Base-by-base conservation (phyloP, 2,329 filamentous ascomycete genomes). In the Fulvia fulva region DNA sequence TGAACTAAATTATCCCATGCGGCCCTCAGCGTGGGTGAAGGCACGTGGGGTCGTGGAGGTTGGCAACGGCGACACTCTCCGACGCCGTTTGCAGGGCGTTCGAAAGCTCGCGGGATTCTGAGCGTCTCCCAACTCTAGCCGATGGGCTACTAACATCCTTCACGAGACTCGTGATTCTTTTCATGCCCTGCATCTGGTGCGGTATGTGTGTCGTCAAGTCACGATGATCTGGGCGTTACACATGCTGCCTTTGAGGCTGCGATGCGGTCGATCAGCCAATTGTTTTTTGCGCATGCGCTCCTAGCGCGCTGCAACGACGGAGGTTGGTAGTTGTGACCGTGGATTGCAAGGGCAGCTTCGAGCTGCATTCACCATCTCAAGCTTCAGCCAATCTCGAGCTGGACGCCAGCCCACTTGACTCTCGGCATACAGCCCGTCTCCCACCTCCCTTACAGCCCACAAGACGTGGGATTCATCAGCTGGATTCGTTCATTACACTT, bases 1-100 rank as follows among this genome's bases (percentile, higher is more conserved):
- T 1, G 84, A 88, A 5, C 83, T 96, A 65, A 86, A 87, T 69
- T 96, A 97, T 73, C 93, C 94, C 1, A 85, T 99, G 65, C 59
- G 63, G 16, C 55, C 54, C 4, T 71, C 69, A 23, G 73, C 68
- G 43, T 79, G 75, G 73, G 65, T 70, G 54, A 75, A 77, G 67
- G 76, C 75, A 47, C 68, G 72, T 61, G 78, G 77, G 6, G 73
- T 80, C 46, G 75, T 79, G 22, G 78, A 79, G 69, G 61, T 81
- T 56, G 79, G 78, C 19, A 81, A 80, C 68, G 78, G 77, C 22
- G 75, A 77, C 62, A 68, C 45, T 47, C 63, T 69, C 61, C 65
- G 61, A 50, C 72, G 76, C 44, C 74, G 72, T 63, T 53, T 74
- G 41, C 66, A 57, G 51, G 79, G 78, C 8, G 60, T 80, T 37